phyloP scores from a whole-genome alignment of 805 yeast species.

The Candida anglica region DNA sequence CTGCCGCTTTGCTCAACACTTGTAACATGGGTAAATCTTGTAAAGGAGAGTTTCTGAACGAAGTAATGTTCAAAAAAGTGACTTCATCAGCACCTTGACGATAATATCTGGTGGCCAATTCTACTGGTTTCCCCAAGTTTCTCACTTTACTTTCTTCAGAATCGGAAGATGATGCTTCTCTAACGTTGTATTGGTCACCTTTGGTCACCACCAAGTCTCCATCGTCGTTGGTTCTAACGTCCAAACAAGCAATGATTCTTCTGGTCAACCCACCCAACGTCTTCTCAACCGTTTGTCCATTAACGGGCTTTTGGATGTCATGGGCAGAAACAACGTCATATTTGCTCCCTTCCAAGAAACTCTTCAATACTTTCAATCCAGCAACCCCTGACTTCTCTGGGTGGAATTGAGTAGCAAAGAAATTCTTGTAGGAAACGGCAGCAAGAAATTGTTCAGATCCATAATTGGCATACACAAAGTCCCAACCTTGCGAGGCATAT shows the following conservation, averaged over 20 bases:
- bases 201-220: conserved; percentile 98
- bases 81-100: conserved; percentile 96
- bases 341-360: conserved; percentile 57
- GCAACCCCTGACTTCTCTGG: conserved; percentile 98
- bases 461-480: conserved; percentile 66
- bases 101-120: conserved; percentile 85
- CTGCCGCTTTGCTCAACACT: conserved; percentile 77
- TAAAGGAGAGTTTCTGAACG: conserved; percentile 91
- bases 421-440: conserved; percentile 68
- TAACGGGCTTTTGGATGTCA: conserved; percentile 16
- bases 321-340: conserved; percentile 13
- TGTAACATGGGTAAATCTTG: conserved; percentile 94
- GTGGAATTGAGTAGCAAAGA: conserved; percentile 96
- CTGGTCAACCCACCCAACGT: conserved; percentile 70
- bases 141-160: conserved; percentile 47
- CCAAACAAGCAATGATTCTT: conserved; percentile 93
- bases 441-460: conserved; percentile 81
- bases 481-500: conserved; percentile 52
- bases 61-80: conserved; percentile 90
- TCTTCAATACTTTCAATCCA: conserved; percentile 72
- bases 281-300: conserved; percentile 19
- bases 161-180: conserved; percentile 54
- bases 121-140: conserved; percentile 95
- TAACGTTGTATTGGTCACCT: conserved; percentile 97
- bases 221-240: conserved; percentile 89